Evolutionary conservation across 1,284 basidiomycete genomes (phyloP), one percentile per base, ranked within the genome.

Genomic region (Ustilago lituana): DNA sequence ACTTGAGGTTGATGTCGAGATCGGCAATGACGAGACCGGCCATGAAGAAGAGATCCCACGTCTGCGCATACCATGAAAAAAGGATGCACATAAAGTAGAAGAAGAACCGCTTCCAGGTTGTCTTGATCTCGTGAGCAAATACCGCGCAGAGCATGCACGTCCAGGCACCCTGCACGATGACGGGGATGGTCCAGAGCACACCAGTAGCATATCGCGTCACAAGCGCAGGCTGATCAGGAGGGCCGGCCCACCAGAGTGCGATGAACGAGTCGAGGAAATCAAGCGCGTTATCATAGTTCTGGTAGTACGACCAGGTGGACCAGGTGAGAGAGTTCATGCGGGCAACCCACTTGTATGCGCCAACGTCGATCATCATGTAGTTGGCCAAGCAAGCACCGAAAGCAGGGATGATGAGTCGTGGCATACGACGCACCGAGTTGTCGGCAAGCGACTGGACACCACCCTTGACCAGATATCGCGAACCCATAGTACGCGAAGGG

Each of bases 141-240:
- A 78, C 59, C 19, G 71, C 76, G 47, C 67, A 72, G 5, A 64
- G 59, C 58, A 72, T 64, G 27, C 63, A 68, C 7, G 73, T 74
- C 76, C 76, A 78, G 10, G 62, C 63, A 29, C 64, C 60, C 36
- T 74, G 72, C 11, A 78, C 72, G 24, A 76, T 76, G 27, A 78
- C 58, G 12, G 76, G 76, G 31, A 76, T 73, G 8, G 76, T 78
- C 76, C 76, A 78, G 22, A 78, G 74, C 33, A 78, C 73, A 66
- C 76, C 76, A 31, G 76, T 78, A 24, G 76, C 76, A 36, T 78
- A 78, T 7, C 60, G 58, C 6, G 72, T 65, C 19, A 74, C 70
- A 9, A 74, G 36, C 14, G 63, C 62, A 6, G 76, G 76, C 31
- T 53, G 40, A 12, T 65, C 61, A 10, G 74, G 74, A 22, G 76